Evolutionary conservation across 2,329 filamentous ascomycete genomes (phyloP), one percentile per base, ranked within the genome.

Genomic region (Fusarium albosuccineum): DNA sequence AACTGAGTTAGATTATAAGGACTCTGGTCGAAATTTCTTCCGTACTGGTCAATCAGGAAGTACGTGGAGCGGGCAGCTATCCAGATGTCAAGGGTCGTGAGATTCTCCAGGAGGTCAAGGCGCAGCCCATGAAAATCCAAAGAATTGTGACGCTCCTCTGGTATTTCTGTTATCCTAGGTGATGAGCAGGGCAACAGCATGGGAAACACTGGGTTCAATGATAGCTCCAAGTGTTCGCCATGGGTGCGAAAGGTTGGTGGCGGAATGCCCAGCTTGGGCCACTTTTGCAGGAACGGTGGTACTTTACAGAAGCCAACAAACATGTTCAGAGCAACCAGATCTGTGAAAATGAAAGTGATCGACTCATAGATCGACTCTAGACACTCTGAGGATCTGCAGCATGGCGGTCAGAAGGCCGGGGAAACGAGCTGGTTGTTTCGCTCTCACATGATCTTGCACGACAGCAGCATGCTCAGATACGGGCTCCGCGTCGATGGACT

Each of bases 171-270:
- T 17, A 10, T 37, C 11, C 6, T 8, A 8, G 46, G 41, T 3
- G 53, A 51, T 14, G 53, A 37, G 27, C 46, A 57, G 9, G 46
- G 4, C 2, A 62, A 3, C n/a, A 33, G 5, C 11, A 42, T 33
- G 29, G 46, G 9, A 5, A 57, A 60, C 3, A 58, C 41, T 14
- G 53, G 46, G 0, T 37, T 9, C 16, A 58, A 36, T 2, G 53
- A 52, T 48, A 62, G n/a, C 34, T 62, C 59, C 9, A 62, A n/a
- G 13, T 52, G 53, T 52, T 7, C 41, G 27, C 53, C 58, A 41
- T 46, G 7, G 2, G 16, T 57, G 33, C 33, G 52, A 46, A 61
- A 61, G 14, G n/a, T 46, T 9, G 46, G 52, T 5, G 58, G 53
- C 22, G 52, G 44, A 37, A 42, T 42, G 1, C 29, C 53, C 17